phyloP scores from a whole-genome alignment of 2,329 filamentous ascomycete species.

The Penicillium decumbens region DNA sequence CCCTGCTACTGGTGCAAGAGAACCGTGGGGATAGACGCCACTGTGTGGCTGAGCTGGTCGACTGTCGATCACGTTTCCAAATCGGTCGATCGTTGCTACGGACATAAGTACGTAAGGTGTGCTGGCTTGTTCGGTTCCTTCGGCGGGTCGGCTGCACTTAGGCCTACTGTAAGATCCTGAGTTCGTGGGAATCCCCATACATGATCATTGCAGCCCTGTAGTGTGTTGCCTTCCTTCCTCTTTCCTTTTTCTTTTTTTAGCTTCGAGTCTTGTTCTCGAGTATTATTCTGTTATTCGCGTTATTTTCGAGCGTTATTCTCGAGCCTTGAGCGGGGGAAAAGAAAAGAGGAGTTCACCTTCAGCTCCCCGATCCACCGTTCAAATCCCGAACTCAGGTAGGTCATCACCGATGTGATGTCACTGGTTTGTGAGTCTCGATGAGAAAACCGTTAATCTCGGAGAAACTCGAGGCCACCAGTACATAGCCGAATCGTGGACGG shows the following conservation, averaged over 20 bases:
- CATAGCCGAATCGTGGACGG: not conserved
- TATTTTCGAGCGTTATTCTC: no score
- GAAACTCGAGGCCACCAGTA: constrained; percentile 1
- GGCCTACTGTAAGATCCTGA: not conserved
- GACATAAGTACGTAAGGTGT: not conserved
- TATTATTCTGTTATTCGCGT: no score
- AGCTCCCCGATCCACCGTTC: not conserved
- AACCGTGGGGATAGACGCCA: constrained; percentile 5
- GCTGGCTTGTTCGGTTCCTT: not conserved
- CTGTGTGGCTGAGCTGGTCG: constrained; percentile 13
- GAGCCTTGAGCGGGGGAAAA: no score
- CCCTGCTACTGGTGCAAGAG: not conserved
- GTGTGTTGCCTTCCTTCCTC: not conserved
- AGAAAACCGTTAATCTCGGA: constrained; percentile 5
- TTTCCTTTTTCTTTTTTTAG: not conserved
- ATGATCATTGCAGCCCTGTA: no score
- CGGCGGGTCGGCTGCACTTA: constrained; percentile 1
- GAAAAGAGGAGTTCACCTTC: not conserved
- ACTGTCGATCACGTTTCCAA: constrained; percentile 8
- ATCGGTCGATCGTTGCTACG: constrained; percentile 5
- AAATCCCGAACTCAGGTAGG: not conserved
- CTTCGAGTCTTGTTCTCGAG: not conserved
- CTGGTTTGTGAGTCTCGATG: not conserved
- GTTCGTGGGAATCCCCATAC: not conserved
- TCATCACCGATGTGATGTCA: not conserved